Evolutionary conservation across 306 rosid genomes (phyloP).

Genomic region (Dalbergia oliveri): DNA sequence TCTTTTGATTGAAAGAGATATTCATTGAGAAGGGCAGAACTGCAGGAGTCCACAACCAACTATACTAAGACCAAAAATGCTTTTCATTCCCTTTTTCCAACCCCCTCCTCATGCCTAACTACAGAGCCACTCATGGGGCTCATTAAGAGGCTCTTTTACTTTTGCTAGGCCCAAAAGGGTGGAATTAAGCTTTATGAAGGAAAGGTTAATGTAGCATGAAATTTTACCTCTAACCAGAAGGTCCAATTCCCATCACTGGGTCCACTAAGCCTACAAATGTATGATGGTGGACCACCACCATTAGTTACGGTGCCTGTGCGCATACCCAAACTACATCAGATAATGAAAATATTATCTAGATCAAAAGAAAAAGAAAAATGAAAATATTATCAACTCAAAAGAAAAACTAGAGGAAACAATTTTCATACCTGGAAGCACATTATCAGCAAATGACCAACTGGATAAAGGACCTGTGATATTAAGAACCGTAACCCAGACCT

Average conservation of each 20-base stretch:
- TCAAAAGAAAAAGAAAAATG: too few species aligned
- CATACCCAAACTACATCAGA: constrained; percentile 23
- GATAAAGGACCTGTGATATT: constrained; percentile 97
- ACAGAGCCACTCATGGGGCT: too few species aligned
- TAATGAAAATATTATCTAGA: constrained; percentile 20
- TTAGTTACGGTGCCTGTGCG: constrained; percentile 68
- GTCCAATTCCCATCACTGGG: constrained; percentile 78
- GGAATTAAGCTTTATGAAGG: not conserved
- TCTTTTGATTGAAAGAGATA: too few species aligned
- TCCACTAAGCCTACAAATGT: constrained; percentile 85
- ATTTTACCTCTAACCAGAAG: constrained; percentile 92
- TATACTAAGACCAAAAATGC: too few species aligned
- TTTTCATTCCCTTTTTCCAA: too few species aligned
- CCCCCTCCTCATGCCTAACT: too few species aligned
- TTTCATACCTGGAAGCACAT: constrained; percentile 75
- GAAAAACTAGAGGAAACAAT: constrained; percentile 14
- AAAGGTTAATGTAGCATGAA: constrained; percentile 30
- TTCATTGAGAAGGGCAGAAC: too few species aligned
- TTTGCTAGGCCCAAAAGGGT: too few species aligned
- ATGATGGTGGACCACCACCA: constrained; percentile 79
- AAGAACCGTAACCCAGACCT: constrained; percentile 92
- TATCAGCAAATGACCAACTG: constrained; percentile 96
- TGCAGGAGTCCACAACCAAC: too few species aligned
- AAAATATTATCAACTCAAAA: constrained; percentile 10
- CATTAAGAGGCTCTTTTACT: too few species aligned